A percentile compares a stretch with the other conserved stretches of the same genome.
Conservation (phyloP, 768 basidiomycete species). For the Phlegmacium glaucopus region DNA sequence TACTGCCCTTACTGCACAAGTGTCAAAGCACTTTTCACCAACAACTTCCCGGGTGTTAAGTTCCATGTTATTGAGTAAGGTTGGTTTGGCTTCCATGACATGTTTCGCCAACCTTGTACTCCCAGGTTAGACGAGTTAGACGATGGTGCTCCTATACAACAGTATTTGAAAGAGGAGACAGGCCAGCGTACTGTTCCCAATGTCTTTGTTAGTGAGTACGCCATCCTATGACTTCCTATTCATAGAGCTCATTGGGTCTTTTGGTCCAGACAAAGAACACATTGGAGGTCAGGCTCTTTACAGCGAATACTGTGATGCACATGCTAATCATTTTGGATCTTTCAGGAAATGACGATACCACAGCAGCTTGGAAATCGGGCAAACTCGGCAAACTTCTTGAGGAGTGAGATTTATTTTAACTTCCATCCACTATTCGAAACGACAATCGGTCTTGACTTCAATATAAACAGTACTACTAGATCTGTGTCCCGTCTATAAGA, state of each 20-base stretch:
- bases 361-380: constrained; percentile 27
- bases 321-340: background rate
- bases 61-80: constrained; percentile 48
- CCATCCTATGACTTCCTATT: background rate
- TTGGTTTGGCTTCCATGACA: background rate
- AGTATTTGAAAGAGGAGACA: constrained; percentile 60
- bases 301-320: background rate
- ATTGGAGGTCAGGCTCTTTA: constrained; percentile 44
- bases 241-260: too few species aligned
- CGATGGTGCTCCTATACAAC: constrained; percentile 63
- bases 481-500: too few species aligned
- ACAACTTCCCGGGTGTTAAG: constrained; percentile 34
- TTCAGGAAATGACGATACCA: constrained; percentile 38
- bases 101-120: background rate
- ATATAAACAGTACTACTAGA: background rate
- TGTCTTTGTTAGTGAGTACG: constrained; percentile 64
- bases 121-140: constrained; percentile 54
- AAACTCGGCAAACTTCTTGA: constrained; percentile 25
- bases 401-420: constrained; percentile 26
- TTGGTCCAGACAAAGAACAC: constrained; percentile 42
- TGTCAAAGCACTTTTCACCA: constrained; percentile 45
- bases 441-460: background rate
- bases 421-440: too few species aligned
- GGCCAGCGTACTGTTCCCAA: constrained; percentile 73
- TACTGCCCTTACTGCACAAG: constrained; percentile 50